Evolutionary conservation across 768 basidiomycete genomes (phyloP).

Genomic region (Boletus barrowsii): DNA sequence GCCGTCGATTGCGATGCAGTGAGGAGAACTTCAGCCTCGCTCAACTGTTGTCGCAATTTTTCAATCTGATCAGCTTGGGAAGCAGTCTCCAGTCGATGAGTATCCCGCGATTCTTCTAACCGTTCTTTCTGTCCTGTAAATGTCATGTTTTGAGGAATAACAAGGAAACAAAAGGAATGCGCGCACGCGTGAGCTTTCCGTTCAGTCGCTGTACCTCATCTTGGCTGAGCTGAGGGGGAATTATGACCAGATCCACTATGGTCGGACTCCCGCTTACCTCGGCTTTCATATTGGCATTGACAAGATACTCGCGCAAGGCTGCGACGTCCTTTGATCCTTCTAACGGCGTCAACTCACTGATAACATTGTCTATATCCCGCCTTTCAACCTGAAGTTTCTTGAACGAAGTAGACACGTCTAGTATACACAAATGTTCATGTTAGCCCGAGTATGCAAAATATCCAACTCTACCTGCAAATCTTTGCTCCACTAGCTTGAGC

Average conservation of each 20-base stretch:
- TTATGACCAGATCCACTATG: not conserved
- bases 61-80: conserved; percentile 77
- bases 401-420: conserved; percentile 78
- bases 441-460: not conserved
- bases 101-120: conserved; percentile 81
- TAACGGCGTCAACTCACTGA: conserved; percentile 71
- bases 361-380: conserved; percentile 58
- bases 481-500: conserved; percentile 68
- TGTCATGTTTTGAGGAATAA: conserved; percentile 3
- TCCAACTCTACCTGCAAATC: conserved; percentile 59
- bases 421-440: conserved; percentile 5
- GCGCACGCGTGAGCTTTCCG: conserved; percentile 68
- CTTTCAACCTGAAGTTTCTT: conserved; percentile 74
- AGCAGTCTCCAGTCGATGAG: conserved; percentile 73
- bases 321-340: conserved; percentile 60
- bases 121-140: conserved; percentile 76
- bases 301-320: conserved; percentile 71
- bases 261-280: conserved; percentile 49
- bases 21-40: conserved; percentile 68
- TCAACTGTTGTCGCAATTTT: conserved; percentile 62
- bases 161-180: not conserved
- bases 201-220: conserved; percentile 79
- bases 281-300: conserved; percentile 60
- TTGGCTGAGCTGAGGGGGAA: conserved; percentile 50
- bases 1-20: conserved; percentile 51